A percentile compares a stretch with the other conserved stretches of the same genome.
phyloP scores from a whole-genome alignment of 1,284 basidiomycete species.

The Microbotryum intermedium region DNA sequence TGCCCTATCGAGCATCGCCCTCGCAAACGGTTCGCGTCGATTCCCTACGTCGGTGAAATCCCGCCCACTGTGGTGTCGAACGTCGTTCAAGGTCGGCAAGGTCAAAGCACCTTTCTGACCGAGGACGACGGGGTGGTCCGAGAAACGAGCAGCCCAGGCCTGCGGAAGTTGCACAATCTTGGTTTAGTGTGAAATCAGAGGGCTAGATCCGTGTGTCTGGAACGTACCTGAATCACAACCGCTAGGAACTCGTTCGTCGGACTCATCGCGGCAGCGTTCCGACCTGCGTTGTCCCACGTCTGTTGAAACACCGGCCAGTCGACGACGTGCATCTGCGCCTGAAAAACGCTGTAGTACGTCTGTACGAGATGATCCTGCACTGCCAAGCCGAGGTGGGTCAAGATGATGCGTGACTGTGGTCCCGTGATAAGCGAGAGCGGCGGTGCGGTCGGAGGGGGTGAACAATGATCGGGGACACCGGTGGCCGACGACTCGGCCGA shows the following conservation, averaged over 20 bases:
- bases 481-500: no score
- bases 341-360: conserved; percentile 9
- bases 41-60: conserved; percentile 19
- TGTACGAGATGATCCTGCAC: conserved; percentile 8
- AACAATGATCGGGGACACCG: no score
- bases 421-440: no score
- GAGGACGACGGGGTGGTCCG: conserved; percentile 14
- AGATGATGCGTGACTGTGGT: no score
- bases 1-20: conserved; percentile 14
- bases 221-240: conserved; percentile 12
- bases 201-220: no score
- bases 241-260: conserved; percentile 22
- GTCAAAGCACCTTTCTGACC: conserved; percentile 9
- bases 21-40: conserved; percentile 19
- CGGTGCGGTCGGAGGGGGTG: no score
- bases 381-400: no score
- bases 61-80: not conserved
- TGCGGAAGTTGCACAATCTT: not conserved
- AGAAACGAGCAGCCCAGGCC: conserved; percentile 22
- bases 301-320: conserved; percentile 11
- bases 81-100: not conserved
- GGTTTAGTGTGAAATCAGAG: not conserved
- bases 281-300: conserved; percentile 12
- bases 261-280: not conserved
- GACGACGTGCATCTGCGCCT: conserved; percentile 19